phyloP scores from a whole-genome alignment of 1,139 yeast genomes.

The Arxiozyma slooffiae region DNA sequence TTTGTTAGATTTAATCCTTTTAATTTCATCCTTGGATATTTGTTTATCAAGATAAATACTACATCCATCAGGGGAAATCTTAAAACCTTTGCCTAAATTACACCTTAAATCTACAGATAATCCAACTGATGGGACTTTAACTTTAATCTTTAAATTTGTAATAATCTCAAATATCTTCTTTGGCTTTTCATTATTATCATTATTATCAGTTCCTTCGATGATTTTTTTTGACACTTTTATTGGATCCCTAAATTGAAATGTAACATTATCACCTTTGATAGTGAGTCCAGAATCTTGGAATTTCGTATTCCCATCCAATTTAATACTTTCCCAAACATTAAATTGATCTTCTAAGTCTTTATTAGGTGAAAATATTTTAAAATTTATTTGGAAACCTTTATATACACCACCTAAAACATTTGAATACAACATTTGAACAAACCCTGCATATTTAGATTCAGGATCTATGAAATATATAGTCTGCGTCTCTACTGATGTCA shows the following conservation, averaged over 20 bases:
- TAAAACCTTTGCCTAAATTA: slow-evolving; percentile 39
- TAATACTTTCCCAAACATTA: slow-evolving; percentile 24
- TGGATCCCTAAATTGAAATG: slow-evolving; percentile 55
- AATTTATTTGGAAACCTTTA: slow-evolving; percentile 79
- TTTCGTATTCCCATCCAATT: slow-evolving; percentile 13
- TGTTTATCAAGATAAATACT: slow-evolving; percentile 36
- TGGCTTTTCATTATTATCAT: background rate
- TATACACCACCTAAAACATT: slow-evolving; percentile 64
- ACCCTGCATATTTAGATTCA: slow-evolving; percentile 54
- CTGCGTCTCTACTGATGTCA: slow-evolving; percentile 68
- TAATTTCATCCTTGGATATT: slow-evolving; percentile 40
- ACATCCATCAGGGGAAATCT: slow-evolving; percentile 66
- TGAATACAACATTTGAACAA: slow-evolving; percentile 78
- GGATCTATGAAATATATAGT: slow-evolving; percentile 64
- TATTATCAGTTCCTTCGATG: background rate
- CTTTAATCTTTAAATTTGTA: slow-evolving; percentile 13
- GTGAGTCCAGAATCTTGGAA: slow-evolving; percentile 11
- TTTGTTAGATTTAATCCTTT: slow-evolving; percentile 39
- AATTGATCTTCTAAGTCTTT: slow-evolving; percentile 38
- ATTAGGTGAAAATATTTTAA: slow-evolving; percentile 41
- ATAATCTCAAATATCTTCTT: background rate
- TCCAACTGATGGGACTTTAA: slow-evolving; percentile 34
- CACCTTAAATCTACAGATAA: slow-evolving; percentile 16
- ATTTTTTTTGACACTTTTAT: slow-evolving; percentile 1
- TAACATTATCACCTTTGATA: slow-evolving; percentile 36